A percentile compares a stretch with the other conserved stretches of the same genome.
Conservation (phyloP, 306 rosid genomes). For the Cucumis hystrix region DNA sequence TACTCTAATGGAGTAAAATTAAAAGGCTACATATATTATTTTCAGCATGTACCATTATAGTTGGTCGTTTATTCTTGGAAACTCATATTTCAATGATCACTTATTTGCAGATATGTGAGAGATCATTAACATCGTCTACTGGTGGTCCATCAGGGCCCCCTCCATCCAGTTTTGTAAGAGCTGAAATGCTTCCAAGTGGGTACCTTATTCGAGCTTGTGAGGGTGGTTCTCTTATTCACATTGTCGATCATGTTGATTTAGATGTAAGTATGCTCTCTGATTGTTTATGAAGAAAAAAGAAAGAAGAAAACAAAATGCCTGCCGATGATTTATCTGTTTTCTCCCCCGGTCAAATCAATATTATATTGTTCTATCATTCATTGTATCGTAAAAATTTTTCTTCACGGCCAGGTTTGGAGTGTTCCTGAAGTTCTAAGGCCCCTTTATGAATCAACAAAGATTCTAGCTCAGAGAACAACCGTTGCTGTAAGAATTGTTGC, state of each 20-base stretch:
- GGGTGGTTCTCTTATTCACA: slow-evolving; percentile 88
- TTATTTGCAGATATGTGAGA: slow-evolving; percentile 58
- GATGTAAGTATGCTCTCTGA: slow-evolving; percentile 40
- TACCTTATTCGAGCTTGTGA: slow-evolving; percentile 83
- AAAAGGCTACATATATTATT: neutral
- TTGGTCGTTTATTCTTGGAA: neutral
- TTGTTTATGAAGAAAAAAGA: too few species aligned
- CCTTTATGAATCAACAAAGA: slow-evolving; percentile 78
- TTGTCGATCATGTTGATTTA: slow-evolving; percentile 86
- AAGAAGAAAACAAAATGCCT: too few species aligned
- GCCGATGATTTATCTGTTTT: neutral
- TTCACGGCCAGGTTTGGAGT: slow-evolving; percentile 53
- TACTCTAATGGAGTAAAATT: neutral
- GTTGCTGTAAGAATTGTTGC: slow-evolving; percentile 43
- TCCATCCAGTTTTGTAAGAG: slow-evolving; percentile 59
- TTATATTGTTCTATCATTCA: neutral
- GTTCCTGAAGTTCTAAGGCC: slow-evolving; percentile 95
- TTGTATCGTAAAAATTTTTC: neutral
- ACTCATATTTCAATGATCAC: neutral
- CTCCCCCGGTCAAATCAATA: neutral
- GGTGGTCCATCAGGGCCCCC: slow-evolving; percentile 82
- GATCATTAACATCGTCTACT: slow-evolving; percentile 67
- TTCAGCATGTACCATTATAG: neutral
- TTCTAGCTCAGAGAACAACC: slow-evolving; percentile 79
- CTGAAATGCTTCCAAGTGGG: slow-evolving; percentile 97